Evolutionary conservation across 2,329 filamentous ascomycete genomes (phyloP).

Genomic region (Trichophyton equinum): DNA sequence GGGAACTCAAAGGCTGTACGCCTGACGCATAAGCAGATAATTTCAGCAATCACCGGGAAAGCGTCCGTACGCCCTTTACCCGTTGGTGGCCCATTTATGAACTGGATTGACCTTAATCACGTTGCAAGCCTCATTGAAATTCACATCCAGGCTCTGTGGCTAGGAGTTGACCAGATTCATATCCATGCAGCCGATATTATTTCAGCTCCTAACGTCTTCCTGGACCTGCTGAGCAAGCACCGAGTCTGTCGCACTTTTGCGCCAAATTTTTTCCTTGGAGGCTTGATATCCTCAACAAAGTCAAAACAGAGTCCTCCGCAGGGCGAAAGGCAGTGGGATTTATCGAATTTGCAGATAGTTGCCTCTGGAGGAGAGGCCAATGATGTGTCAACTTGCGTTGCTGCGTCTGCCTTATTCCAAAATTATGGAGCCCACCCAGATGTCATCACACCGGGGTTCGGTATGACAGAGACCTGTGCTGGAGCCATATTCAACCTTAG

Average conservation of each 20-base stretch:
- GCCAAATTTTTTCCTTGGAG: slow-evolving; percentile 23
- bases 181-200: slow-evolving; percentile 12
- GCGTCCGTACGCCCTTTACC: slow-evolving; percentile 17
- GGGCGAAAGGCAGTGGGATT: slow-evolving; percentile 11
- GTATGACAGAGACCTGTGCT: slow-evolving; percentile 44
- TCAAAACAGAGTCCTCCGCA: not conserved
- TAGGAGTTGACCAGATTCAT: slow-evolving; percentile 16
- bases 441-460: slow-evolving; percentile 34
- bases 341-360: slow-evolving; percentile 19
- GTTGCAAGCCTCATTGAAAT: slow-evolving; percentile 41
- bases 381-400: slow-evolving; percentile 27
- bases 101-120: slow-evolving; percentile 44
- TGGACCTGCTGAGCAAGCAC: slow-evolving; percentile 31
- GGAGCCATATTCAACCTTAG: slow-evolving; percentile 34
- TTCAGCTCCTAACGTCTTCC: slow-evolving; percentile 30
- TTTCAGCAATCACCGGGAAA: slow-evolving; percentile 34
- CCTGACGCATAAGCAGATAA: slow-evolving; percentile 34
- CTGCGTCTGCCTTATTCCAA: not conserved
- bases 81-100: slow-evolving; percentile 28
- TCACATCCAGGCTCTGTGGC: slow-evolving; percentile 35
- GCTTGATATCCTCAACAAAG: slow-evolving; percentile 3
- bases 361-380: slow-evolving; percentile 38
- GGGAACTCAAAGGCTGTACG: slow-evolving; percentile 41
- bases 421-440: slow-evolving; percentile 10
- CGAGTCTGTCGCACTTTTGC: slow-evolving; percentile 28